A percentile compares a stretch with the other conserved stretches of the same genome.
phyloP scores from a whole-genome alignment of 2,329 filamentous ascomycete species.

The Emergomyces orientalis region DNA sequence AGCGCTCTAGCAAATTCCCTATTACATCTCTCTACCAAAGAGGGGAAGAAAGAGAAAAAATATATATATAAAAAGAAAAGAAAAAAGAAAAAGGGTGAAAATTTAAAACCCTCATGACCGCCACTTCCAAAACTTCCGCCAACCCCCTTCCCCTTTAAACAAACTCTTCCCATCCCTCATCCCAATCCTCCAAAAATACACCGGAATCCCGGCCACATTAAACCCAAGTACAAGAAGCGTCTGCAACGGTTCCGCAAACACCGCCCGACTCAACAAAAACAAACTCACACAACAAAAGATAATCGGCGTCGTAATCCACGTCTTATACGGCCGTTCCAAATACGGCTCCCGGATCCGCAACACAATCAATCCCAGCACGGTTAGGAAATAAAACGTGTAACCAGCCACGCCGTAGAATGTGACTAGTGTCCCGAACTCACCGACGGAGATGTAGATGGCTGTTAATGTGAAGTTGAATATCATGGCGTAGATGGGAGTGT shows the following conservation, averaged over 20 bases:
- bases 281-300: constrained; percentile 97
- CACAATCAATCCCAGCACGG: constrained; percentile 85
- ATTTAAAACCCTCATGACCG: neutral
- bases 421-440: constrained; percentile 82
- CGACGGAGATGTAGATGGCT: constrained; percentile 66
- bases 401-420: constrained; percentile 97
- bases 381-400: constrained; percentile 95
- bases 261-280: constrained; percentile 77
- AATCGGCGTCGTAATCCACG: constrained; percentile 94
- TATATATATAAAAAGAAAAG: neutral
- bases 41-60: neutral
- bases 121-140: constrained; percentile 39
- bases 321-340: constrained; percentile 83
- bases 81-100: neutral
- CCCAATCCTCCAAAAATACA: constrained; percentile 81
- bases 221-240: constrained; percentile 80
- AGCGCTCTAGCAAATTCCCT: neutral
- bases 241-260: constrained; percentile 85
- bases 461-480: constrained; percentile 69
- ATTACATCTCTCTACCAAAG: neutral
- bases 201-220: constrained; percentile 69
- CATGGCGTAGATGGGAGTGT: constrained; percentile 89
- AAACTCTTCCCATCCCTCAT: constrained; percentile 45
- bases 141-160: constrained; percentile 17
- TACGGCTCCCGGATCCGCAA: constrained; percentile 77